phyloP scores from a whole-genome alignment of 75 land plant species.

The Pinus taeda region DNA sequence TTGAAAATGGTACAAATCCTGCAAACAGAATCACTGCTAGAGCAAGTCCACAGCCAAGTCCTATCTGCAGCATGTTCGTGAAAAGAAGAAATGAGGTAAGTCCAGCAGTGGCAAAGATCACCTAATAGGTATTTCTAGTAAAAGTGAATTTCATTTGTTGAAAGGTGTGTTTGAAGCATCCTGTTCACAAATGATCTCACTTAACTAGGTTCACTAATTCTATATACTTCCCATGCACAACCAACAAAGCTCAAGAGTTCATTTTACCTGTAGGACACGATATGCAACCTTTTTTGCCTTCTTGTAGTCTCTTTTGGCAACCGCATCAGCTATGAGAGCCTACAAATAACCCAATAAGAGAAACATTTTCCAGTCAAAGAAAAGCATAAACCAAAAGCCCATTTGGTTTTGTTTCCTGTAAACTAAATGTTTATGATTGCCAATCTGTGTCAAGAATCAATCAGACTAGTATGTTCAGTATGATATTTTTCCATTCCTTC shows the following conservation, averaged over 20 bases:
- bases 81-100: background rate
- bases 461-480: background rate
- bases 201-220: background rate
- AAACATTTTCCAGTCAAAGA: background rate
- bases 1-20: slow-evolving; percentile 58
- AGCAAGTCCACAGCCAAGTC: slow-evolving; percentile 53
- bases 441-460: background rate
- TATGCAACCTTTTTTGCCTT: slow-evolving; percentile 50
- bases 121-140: background rate
- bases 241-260: background rate
- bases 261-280: slow-evolving; percentile 70
- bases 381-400: background rate
- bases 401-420: background rate
- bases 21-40: slow-evolving; percentile 62
- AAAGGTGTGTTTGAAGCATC: background rate
- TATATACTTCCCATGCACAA: background rate
- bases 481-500: background rate
- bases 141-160: background rate
- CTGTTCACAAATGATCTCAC: background rate
- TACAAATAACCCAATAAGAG: slow-evolving; percentile 19
- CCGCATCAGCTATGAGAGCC: slow-evolving; percentile 80
- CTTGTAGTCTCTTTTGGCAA: slow-evolving; percentile 54
- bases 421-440: background rate
- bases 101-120: background rate
- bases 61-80: slow-evolving; percentile 49